Evolutionary conservation across 306 rosid species (phyloP).

Genomic region (Citrullus mucosospermus): DNA sequence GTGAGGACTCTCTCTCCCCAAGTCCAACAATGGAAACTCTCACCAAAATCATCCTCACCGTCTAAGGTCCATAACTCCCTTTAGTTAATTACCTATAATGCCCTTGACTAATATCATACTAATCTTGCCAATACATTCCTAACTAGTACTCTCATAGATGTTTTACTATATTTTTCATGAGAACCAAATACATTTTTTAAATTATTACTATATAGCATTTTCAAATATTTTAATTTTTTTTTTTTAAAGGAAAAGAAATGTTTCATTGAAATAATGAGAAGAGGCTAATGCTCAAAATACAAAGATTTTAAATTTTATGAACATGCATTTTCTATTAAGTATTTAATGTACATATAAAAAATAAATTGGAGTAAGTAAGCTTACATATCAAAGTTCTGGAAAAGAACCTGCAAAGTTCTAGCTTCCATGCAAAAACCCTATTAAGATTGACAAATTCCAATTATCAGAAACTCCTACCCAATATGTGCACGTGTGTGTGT

Average conservation of each 20-base stretch:
- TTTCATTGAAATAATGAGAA: no score
- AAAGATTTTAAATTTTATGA: background rate
- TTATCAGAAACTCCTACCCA: constrained; percentile 10
- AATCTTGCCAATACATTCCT: no score
- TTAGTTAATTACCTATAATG: no score
- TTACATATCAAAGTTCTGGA: constrained; percentile 89
- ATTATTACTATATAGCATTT: background rate
- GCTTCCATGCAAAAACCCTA: constrained; percentile 97
- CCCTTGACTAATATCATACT: no score
- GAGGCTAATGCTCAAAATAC: no score
- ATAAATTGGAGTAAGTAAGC: constrained; percentile 13
- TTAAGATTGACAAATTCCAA: constrained; percentile 20
- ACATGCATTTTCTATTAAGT: background rate
- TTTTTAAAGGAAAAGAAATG: no score
- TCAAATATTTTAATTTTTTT: background rate
- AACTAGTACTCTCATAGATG: no score
- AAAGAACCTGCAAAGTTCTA: constrained; percentile 75
- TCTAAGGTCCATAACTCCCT: no score
- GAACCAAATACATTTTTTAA: background rate
- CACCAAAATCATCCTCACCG: no score
- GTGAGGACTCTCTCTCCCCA: no score
- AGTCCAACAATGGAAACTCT: no score
- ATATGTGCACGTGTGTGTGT: no score
- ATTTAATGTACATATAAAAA: background rate
- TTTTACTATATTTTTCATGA: background rate